Conservation (phyloP, 2,329 filamentous ascomycete species). For the Colletotrichum lini region DNA sequence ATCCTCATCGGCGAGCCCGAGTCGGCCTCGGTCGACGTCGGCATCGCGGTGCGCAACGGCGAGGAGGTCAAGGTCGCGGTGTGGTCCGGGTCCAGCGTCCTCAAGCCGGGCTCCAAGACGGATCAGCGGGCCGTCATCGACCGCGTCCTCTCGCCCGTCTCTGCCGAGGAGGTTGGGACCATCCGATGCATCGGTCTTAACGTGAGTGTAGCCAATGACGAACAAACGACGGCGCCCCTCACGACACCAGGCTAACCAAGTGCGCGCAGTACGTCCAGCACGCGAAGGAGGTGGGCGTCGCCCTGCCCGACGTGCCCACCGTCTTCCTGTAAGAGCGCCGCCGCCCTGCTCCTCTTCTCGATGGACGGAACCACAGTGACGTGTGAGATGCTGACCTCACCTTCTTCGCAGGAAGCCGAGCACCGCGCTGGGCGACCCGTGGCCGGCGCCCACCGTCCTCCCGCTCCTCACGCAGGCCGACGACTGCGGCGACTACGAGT, state of each 20-base stretch:
- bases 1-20: slow-evolving; percentile 70
- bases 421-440: slow-evolving; percentile 68
- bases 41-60: slow-evolving; percentile 68
- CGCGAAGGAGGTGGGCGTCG: slow-evolving; percentile 64
- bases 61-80: slow-evolving; percentile 69
- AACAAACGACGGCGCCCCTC: slow-evolving; percentile 26
- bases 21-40: slow-evolving; percentile 68
- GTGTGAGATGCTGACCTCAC: neutral
- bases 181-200: slow-evolving; percentile 71
- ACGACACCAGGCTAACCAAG: neutral
- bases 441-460: slow-evolving; percentile 64
- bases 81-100: slow-evolving; percentile 71
- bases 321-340: slow-evolving; percentile 62
- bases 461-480: slow-evolving; percentile 64
- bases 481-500: slow-evolving; percentile 71
- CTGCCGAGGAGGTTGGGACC: slow-evolving; percentile 46
- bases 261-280: slow-evolving; percentile 52
- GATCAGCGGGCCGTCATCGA: slow-evolving; percentile 61
- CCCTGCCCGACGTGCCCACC: slow-evolving; percentile 67
- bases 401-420: slow-evolving; percentile 60
- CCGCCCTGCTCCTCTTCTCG: neutral
- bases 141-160: slow-evolving; percentile 62
- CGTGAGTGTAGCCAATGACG: slow-evolving; percentile 53
- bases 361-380: no score
- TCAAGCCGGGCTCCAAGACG: slow-evolving; percentile 67